Conservation (phyloP, 2,329 filamentous ascomycete genomes). For the Samsoniella hepiali region DNA sequence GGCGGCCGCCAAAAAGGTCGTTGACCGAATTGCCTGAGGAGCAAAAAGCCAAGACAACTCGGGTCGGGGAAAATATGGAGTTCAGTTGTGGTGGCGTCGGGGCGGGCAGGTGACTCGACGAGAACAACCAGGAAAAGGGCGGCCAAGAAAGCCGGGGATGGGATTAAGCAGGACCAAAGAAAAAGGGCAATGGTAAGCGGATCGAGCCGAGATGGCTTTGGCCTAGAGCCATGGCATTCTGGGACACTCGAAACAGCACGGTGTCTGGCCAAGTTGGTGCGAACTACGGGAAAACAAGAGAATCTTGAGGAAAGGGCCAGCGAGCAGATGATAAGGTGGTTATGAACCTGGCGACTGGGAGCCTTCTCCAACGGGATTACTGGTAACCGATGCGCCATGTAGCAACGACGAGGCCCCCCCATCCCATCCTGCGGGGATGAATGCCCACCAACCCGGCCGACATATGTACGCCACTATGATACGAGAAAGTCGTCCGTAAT, state of each 20-base stretch:
- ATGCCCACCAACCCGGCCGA: neutral
- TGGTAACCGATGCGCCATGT: neutral
- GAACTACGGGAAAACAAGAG: neutral
- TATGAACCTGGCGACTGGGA: neutral
- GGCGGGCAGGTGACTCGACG: neutral
- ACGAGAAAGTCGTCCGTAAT: neutral
- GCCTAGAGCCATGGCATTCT: slow-evolving; percentile 4
- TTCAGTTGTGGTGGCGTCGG: neutral
- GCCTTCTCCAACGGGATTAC: neutral
- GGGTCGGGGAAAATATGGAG: no score
- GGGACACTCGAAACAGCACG: neutral
- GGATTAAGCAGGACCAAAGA: neutral
- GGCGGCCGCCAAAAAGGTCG: no score
- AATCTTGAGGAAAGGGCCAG: neutral
- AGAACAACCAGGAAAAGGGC: neutral
- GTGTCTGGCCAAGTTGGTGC: neutral
- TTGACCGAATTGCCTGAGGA: no score
- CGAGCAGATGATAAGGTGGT: neutral
- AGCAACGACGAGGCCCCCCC: neutral
- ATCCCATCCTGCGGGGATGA: neutral
- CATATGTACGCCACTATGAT: neutral
- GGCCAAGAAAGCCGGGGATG: neutral
- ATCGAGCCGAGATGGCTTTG: neutral
- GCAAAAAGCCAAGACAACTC: no score
- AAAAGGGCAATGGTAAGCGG: neutral